Evolutionary conservation across 208 protist species (phyloP).

Genomic region (Plasmodiophora brassicae): DNA sequence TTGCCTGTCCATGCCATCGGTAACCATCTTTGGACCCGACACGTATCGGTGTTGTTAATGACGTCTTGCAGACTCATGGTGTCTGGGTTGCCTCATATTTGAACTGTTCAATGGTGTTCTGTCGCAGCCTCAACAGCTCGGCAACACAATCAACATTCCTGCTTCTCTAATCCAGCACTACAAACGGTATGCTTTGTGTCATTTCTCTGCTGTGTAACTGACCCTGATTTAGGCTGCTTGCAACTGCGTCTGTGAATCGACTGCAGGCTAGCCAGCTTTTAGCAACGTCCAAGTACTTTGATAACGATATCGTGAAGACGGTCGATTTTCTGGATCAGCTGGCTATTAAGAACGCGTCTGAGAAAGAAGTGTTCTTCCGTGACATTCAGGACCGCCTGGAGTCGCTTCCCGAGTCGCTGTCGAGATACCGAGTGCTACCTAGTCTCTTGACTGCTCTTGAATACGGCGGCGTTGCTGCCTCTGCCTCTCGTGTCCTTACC

Average conservation of each 20-base stretch:
- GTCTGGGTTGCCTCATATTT: not conserved
- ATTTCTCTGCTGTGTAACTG: not conserved
- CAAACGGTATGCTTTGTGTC: not conserved
- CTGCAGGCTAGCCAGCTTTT: not conserved
- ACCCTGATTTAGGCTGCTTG: not conserved
- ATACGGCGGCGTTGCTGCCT: not conserved
- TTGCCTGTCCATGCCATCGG: too few species aligned
- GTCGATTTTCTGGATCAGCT: slow-evolving; percentile 7
- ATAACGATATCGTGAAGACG: not conserved
- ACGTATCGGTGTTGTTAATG: too few species aligned
- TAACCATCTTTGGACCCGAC: too few species aligned
- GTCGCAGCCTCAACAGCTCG: not conserved
- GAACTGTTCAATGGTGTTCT: not conserved
- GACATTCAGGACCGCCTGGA: not conserved
- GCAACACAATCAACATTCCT: not conserved
- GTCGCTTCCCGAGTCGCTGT: not conserved
- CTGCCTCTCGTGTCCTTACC: not conserved
- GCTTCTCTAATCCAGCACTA: not conserved
- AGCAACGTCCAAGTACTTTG: not conserved
- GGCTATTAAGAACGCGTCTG: not conserved
- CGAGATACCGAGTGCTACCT: not conserved
- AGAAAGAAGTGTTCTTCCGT: not conserved
- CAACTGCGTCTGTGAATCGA: not conserved
- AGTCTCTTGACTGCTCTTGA: not conserved
- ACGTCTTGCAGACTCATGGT: not conserved